Evolutionary conservation across 306 rosid genomes (phyloP).

Genomic region (Cajanus cajan): DNA sequence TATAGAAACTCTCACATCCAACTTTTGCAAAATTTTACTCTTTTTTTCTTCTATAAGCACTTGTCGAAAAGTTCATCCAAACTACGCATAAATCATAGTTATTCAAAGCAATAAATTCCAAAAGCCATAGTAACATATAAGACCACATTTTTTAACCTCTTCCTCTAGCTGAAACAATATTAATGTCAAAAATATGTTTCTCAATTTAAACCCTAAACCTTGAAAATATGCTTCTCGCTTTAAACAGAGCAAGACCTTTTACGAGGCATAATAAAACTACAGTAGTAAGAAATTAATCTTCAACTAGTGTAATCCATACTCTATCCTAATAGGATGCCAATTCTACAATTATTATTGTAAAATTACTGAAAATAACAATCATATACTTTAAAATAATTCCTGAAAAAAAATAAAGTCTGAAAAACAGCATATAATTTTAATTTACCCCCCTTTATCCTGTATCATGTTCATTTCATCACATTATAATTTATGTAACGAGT

Average conservation of each 20-base stretch:
- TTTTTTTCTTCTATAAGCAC: no score
- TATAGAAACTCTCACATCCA: no score
- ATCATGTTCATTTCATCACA: background rate
- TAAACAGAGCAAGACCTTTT: background rate
- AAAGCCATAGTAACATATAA: no score
- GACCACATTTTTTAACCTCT: background rate
- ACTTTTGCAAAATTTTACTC: no score
- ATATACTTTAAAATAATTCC: background rate
- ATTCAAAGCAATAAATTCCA: no score
- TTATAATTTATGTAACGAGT: background rate
- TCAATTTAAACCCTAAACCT: background rate
- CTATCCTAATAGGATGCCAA: background rate
- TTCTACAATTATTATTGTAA: background rate
- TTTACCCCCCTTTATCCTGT: background rate
- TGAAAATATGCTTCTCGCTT: background rate
- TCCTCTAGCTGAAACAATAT: background rate
- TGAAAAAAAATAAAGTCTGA: background rate
- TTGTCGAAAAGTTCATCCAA: no score
- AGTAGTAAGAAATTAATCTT: constrained; percentile 9
- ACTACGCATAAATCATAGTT: no score
- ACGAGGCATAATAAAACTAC: background rate
- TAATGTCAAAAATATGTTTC: background rate
- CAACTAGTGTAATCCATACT: background rate
- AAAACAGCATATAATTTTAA: background rate
- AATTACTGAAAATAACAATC: background rate